Percentiles rank a stretch among this genome's conserved stretches.
These are phyloP conservation scores for Citeromyces hawaiiensis DNA, from an alignment of 1,139 yeast species.

Conservation along the genomic window DNA sequence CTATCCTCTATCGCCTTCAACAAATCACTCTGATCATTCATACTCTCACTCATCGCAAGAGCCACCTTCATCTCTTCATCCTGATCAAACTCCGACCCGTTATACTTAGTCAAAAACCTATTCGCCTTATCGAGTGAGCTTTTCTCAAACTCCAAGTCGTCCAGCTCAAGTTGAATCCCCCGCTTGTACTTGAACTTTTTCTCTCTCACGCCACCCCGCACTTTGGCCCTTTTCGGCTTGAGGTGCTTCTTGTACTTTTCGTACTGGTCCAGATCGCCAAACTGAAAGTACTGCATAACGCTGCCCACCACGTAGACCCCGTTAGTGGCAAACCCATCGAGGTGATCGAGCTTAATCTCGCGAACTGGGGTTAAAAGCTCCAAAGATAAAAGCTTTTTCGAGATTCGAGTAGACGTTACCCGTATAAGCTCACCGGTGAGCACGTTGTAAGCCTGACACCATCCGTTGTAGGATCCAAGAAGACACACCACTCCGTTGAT, in stretches of 20 bases:
- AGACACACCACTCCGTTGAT: constrained; percentile 30
- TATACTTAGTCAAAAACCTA: constrained; percentile 25
- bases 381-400: constrained; percentile 23
- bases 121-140: constrained; percentile 18
- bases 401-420: constrained; percentile 31
- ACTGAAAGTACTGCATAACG: constrained; percentile 47
- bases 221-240: constrained; percentile 9
- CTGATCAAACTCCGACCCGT: constrained; percentile 22
- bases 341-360: constrained; percentile 28
- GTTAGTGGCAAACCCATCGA: constrained; percentile 24
- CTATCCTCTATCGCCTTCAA: constrained; percentile 3
- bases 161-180: constrained; percentile 13
- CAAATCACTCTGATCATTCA: constrained; percentile 3
- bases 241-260: constrained; percentile 1
- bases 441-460: constrained; percentile 46
- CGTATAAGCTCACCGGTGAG: constrained; percentile 43
- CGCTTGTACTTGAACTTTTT: constrained; percentile 11
- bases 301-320: constrained; percentile 47
- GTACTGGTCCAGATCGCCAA: constrained; percentile 26
- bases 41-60: constrained; percentile 35
- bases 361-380: constrained; percentile 23
- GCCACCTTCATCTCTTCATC: constrained; percentile 39
- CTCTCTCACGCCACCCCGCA: constrained; percentile 10
- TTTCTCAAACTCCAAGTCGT: constrained; percentile 29
- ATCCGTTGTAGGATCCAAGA: constrained; percentile 53